Conservation (phyloP, 139 green algal species). For the Diplosphaera chodatii region DNA sequence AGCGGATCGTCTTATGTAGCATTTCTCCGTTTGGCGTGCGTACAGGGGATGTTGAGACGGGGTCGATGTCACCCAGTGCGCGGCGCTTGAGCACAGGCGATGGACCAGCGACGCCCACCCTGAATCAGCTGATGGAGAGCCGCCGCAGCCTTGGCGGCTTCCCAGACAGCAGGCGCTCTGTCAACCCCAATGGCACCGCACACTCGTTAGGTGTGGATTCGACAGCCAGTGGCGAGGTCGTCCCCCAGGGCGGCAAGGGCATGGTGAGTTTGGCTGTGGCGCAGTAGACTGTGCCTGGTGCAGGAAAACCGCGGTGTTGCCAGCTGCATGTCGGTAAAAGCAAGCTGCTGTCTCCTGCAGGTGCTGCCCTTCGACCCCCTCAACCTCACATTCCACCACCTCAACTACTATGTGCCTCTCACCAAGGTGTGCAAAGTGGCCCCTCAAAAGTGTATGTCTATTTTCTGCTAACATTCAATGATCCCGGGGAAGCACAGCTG, state of each 20-base stretch:
- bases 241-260: constrained; percentile 1
- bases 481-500: too few species aligned
- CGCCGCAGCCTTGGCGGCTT: too few species aligned
- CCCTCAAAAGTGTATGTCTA: too few species aligned
- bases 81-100: not conserved
- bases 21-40: too few species aligned
- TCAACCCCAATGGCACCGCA: not conserved
- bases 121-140: constrained; percentile 11
- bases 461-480: too few species aligned
- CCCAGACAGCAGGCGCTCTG: not conserved
- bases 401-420: constrained; percentile 25
- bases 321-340: too few species aligned
- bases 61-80: not conserved
- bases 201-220: not conserved
- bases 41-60: not conserved
- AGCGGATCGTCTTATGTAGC: too few species aligned
- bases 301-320: too few species aligned
- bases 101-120: not conserved
- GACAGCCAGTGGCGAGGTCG: not conserved
- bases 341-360: too few species aligned
- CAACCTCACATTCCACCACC: constrained; percentile 17
- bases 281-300: too few species aligned
- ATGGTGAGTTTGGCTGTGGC: too few species aligned
- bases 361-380: constrained; percentile 26
- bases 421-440: constrained; percentile 20